phyloP scores from a whole-genome alignment of 495 filamentous ascomycete genomes.

The Chaetomidium leptoderma region DNA sequence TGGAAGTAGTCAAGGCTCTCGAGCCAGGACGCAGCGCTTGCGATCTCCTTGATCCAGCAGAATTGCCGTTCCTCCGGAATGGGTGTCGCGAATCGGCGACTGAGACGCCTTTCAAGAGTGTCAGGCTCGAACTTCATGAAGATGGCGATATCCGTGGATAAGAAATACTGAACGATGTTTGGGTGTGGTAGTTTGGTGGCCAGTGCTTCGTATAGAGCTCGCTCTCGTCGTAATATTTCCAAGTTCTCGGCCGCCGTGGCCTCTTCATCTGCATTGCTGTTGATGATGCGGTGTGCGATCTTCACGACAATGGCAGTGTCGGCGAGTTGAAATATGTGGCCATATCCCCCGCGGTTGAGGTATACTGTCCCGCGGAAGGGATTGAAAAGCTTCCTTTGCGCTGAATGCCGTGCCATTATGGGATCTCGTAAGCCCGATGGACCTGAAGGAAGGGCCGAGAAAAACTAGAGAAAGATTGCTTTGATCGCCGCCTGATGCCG shows the following conservation, averaged over 20 bases:
- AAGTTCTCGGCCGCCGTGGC: background rate
- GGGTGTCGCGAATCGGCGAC: background rate
- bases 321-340: background rate
- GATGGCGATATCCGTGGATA: constrained; percentile 1
- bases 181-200: background rate
- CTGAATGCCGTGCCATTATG: background rate
- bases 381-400: constrained; percentile 3
- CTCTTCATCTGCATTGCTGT: background rate
- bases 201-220: constrained; percentile 1
- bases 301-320: background rate
- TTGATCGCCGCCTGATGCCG: too few relatives aligned
- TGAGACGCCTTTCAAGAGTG: background rate
- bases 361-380: background rate
- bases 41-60: constrained; percentile 2
- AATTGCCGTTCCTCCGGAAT: background rate
- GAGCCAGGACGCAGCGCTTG: constrained; percentile 1
- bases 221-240: background rate
- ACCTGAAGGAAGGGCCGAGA: too few relatives aligned
- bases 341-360: background rate
- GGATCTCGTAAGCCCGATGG: too few relatives aligned
- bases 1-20: background rate
- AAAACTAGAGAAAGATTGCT: too few relatives aligned
- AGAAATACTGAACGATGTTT: background rate
- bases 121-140: constrained; percentile 4
- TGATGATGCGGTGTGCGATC: constrained; percentile 1